Percentiles rank a stretch among this genome's conserved stretches.
Evolutionary conservation across 2,329 filamentous ascomycete genomes (phyloP).

Genomic region (Calonectria crousiana): DNA sequence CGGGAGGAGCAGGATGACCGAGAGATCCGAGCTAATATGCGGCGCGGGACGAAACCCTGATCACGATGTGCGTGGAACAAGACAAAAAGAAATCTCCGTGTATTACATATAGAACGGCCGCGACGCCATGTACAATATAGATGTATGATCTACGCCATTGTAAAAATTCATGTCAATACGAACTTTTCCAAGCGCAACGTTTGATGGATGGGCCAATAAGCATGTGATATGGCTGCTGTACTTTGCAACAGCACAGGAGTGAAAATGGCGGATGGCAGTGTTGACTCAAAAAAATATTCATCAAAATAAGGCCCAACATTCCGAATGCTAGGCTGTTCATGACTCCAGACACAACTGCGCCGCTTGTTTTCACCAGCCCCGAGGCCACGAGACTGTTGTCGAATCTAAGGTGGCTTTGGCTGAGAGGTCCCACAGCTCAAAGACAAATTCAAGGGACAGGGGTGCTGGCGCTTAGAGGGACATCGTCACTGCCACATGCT

Average conservation of each 20-base stretch:
- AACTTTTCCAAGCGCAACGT: not conserved
- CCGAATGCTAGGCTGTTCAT: not conserved
- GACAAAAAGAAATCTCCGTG: constrained; percentile 9
- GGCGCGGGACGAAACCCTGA: not conserved
- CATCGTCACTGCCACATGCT: constrained; percentile 42
- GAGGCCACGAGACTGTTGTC: not conserved
- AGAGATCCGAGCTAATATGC: constrained; percentile 25
- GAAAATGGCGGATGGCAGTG: not conserved
- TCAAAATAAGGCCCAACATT: not conserved
- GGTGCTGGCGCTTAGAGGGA: constrained; percentile 40
- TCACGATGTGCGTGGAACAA: constrained; percentile 1
- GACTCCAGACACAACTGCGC: not conserved
- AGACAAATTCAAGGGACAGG: constrained; percentile 28
- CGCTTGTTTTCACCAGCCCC: not conserved
- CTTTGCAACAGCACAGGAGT: not conserved
- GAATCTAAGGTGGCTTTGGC: constrained; percentile 11
- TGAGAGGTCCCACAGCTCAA: constrained; percentile 5
- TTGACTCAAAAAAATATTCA: not conserved
- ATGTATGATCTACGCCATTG: constrained; percentile 19
- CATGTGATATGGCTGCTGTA: not conserved
- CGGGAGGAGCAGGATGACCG: constrained; percentile 46
- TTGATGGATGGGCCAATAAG: not conserved
- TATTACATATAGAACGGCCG: constrained; percentile 12
- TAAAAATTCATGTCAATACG: constrained; percentile 3
- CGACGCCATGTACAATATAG: constrained; percentile 17